phyloP scores from a whole-genome alignment of 441 rosid species.

The Aquilaria agallochum region DNA sequence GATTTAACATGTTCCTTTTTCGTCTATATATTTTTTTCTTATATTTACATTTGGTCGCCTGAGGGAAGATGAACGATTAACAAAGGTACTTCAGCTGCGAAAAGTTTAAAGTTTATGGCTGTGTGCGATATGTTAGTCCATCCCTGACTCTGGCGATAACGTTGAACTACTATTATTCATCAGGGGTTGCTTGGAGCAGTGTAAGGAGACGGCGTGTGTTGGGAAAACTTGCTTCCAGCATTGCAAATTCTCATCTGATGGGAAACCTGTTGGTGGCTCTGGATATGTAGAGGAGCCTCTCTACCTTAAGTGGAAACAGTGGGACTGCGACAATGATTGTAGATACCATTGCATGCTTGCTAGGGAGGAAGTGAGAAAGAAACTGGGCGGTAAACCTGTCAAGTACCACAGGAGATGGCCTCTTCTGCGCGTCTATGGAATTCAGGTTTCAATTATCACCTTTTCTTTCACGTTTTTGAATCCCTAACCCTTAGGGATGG shows the following conservation, averaged over 20 bases:
- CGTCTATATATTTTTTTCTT: no score
- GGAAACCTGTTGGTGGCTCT: constrained; percentile 57
- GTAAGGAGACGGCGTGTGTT: constrained; percentile 80
- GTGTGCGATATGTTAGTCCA: no score
- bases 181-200: constrained; percentile 76
- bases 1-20: no score
- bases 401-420: constrained; percentile 73
- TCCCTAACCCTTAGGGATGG: background rate
- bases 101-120: no score
- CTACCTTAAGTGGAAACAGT: constrained; percentile 61
- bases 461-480: background rate
- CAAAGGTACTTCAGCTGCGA: no score
- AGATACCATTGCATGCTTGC: constrained; percentile 62
- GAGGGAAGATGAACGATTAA: no score
- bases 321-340: constrained; percentile 66
- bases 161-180: constrained; percentile 8
- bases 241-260: constrained; percentile 67
- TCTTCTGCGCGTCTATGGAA: constrained; percentile 51
- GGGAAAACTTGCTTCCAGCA: constrained; percentile 53
- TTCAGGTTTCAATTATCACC: constrained; percentile 31
- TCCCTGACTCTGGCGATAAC: no score
- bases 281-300: constrained; percentile 74
- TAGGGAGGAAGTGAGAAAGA: constrained; percentile 52
- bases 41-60: no score
- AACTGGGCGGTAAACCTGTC: constrained; percentile 45